Conservation (phyloP, 2,329 filamentous ascomycete genomes). For the Paecilomyces variotii region DNA sequence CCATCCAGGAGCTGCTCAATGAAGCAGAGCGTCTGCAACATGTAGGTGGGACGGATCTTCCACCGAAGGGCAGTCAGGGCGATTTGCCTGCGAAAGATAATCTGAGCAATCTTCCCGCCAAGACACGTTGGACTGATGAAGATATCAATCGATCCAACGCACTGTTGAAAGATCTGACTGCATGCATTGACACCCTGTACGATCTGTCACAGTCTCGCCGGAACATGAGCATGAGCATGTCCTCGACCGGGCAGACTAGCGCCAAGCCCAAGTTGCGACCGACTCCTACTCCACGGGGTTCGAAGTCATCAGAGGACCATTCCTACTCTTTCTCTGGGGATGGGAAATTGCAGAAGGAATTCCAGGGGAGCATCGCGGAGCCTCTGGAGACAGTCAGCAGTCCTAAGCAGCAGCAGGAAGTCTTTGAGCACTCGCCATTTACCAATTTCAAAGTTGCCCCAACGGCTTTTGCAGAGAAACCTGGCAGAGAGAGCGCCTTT, state of each 20-base stretch:
- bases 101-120: constrained; percentile 25
- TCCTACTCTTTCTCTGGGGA: constrained; percentile 15
- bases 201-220: constrained; percentile 52
- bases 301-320: constrained; percentile 16
- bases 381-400: constrained; percentile 17
- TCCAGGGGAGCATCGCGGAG: constrained; percentile 30
- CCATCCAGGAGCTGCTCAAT: constrained; percentile 55
- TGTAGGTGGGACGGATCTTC: constrained; percentile 30
- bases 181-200: constrained; percentile 57
- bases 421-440: constrained; percentile 17
- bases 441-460: constrained; percentile 7
- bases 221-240: constrained; percentile 35
- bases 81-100: constrained; percentile 22
- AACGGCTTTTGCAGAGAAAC: neutral
- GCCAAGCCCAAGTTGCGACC: constrained; percentile 17
- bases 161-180: constrained; percentile 53
- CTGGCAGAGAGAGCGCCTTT: constrained; percentile 13
- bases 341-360: constrained; percentile 21
- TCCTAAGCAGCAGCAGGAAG: constrained; percentile 14
- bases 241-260: constrained; percentile 19
- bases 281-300: constrained; percentile 18
- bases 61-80: constrained; percentile 27
- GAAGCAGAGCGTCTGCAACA: constrained; percentile 53
- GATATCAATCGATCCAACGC: constrained; percentile 49
- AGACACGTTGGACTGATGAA: constrained; percentile 39